A percentile compares a stretch with the other conserved stretches of the same genome.
Evolutionary conservation across 2,329 filamentous ascomycete species (phyloP).

Genomic region (Paecilomyces variotii): DNA sequence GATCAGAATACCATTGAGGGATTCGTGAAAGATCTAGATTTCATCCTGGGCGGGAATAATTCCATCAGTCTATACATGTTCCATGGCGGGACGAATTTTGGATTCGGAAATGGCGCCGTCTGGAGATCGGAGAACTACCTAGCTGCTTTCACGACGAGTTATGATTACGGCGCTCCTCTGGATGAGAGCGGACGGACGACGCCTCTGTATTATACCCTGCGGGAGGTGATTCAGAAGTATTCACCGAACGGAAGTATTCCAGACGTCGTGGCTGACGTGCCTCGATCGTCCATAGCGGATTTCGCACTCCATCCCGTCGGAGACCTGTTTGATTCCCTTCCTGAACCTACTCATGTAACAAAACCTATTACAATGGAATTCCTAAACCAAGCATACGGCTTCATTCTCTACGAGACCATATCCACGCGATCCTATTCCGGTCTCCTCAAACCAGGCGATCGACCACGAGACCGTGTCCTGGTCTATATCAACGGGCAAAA

Average conservation of each 20-base stretch:
- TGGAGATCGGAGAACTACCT: slow-evolving; percentile 30
- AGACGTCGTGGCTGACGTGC: not conserved
- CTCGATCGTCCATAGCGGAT: not conserved
- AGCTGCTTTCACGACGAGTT: slow-evolving; percentile 39
- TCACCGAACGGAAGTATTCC: slow-evolving; percentile 1
- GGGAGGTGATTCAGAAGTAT: slow-evolving; percentile 2
- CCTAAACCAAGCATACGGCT: slow-evolving; percentile 38
- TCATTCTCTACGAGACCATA: slow-evolving; percentile 37
- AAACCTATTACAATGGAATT: slow-evolving; percentile 40
- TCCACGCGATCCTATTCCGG: slow-evolving; percentile 21
- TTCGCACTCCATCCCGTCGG: slow-evolving; percentile 1
- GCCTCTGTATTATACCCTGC: slow-evolving; percentile 35
- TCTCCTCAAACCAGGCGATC: slow-evolving; percentile 34
- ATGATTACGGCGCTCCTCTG: slow-evolving; percentile 45
- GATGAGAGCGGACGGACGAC: slow-evolving; percentile 44
- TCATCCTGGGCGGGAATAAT: slow-evolving; percentile 29
- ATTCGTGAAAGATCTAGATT: slow-evolving; percentile 25
- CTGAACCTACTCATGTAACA: slow-evolving; percentile 10
- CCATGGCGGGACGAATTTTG: slow-evolving; percentile 47
- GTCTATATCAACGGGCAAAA: slow-evolving; percentile 40
- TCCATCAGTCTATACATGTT: slow-evolving; percentile 48
- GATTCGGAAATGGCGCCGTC: slow-evolving; percentile 40
- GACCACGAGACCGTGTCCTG: slow-evolving; percentile 39
- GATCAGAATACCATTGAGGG: slow-evolving; percentile 1
- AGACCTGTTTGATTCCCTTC: not conserved